Evolutionary conservation across 106 monocot genomes (phyloP).

Genomic region (Dendrobium chrysotoxum): DNA sequence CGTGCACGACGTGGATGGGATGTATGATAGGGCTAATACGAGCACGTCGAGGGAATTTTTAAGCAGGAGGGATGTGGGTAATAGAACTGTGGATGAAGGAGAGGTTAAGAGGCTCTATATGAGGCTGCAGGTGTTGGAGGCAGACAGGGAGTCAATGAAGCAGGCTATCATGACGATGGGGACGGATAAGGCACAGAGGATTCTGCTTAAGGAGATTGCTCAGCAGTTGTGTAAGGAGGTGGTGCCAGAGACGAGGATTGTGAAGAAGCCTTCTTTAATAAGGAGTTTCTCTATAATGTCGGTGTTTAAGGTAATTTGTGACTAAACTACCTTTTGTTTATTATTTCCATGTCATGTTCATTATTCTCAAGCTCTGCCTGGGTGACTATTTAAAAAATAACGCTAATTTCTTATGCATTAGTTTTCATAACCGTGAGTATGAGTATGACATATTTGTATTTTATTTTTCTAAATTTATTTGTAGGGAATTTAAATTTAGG

Average conservation of each 20-base stretch:
- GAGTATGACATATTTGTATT: neutral
- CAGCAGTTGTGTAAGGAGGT: slow-evolving; percentile 18
- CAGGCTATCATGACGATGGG: slow-evolving; percentile 22
- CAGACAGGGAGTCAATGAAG: slow-evolving; percentile 29
- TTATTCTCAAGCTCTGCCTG: neutral
- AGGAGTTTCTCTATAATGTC: slow-evolving; percentile 14
- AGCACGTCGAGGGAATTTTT: slow-evolving; percentile 18
- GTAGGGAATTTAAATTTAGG: neutral
- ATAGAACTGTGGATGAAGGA: slow-evolving; percentile 9
- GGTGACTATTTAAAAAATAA: neutral
- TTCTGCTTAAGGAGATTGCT: slow-evolving; percentile 28
- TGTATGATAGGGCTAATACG: neutral
- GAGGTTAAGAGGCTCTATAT: slow-evolving; percentile 22
- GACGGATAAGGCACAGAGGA: slow-evolving; percentile 18
- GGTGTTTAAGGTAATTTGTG: slow-evolving; percentile 21
- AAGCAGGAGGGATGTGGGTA: slow-evolving; percentile 1
- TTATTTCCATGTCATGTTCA: slow-evolving; percentile 5
- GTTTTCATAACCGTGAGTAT: neutral
- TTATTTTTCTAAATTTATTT: neutral
- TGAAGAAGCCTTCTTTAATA: slow-evolving; percentile 9
- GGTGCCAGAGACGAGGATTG: slow-evolving; percentile 10
- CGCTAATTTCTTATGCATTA: neutral
- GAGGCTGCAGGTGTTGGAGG: slow-evolving; percentile 29
- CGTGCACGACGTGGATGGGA: slow-evolving; percentile 21
- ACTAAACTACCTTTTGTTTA: neutral